Conservation (phyloP, 202 grass and related monocot genomes). For the Setaria italica region DNA sequence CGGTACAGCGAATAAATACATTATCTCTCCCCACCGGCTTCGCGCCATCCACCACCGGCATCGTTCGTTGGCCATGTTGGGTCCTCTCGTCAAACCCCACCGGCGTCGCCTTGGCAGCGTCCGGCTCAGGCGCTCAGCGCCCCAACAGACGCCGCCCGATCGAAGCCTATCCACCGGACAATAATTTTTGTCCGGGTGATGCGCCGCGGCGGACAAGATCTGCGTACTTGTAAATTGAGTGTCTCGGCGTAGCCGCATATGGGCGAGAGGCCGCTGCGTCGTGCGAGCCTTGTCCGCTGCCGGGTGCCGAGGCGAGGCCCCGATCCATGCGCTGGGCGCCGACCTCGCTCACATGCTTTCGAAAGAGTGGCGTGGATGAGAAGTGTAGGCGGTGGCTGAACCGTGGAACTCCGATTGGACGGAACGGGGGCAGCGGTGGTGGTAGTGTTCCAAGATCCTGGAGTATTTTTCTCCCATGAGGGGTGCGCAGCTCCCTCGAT, state of each 20-base stretch:
- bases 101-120: conserved; percentile 24
- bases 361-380: conserved; percentile 16
- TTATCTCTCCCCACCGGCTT: conserved; percentile 2
- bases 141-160: conserved; percentile 1
- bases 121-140: background rate
- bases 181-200: background rate
- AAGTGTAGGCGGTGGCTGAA: background rate
- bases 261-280: background rate
- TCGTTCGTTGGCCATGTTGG: conserved; percentile 14
- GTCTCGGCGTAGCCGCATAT: conserved; percentile 20
- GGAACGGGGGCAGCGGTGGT: background rate
- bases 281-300: conserved; percentile 33
- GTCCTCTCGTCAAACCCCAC: conserved; percentile 29
- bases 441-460: conserved; percentile 19
- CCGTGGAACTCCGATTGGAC: background rate
- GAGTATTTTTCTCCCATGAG: conserved; percentile 42
- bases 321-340: conserved; percentile 37
- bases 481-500: conserved; percentile 10
- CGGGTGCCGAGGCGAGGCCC: background rate
- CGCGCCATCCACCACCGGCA: no score
- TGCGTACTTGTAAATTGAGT: conserved; percentile 35
- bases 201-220: conserved; percentile 12
- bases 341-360: conserved; percentile 36
- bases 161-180: conserved; percentile 1
- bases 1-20: conserved; percentile 41